Evolutionary conservation across 225 moss, liverwort and hornwort genomes (phyloP).

Genomic region (Physcomitrium patens): DNA sequence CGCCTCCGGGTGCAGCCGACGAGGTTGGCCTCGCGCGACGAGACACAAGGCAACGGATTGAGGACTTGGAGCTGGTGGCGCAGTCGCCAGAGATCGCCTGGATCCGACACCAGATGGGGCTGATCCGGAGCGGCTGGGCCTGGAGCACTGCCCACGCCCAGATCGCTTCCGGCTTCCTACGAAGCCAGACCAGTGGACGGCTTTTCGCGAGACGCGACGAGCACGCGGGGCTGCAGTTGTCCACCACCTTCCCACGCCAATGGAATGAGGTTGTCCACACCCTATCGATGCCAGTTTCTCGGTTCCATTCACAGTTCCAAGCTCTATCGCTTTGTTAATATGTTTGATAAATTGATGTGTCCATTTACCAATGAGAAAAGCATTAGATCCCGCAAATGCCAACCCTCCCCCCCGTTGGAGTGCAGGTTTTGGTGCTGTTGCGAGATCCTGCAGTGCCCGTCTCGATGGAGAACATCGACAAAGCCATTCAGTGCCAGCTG

Average conservation of each 20-base stretch:
- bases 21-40: neutral
- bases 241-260: slow-evolving; percentile 59
- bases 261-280: slow-evolving; percentile 55
- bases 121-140: slow-evolving; percentile 59
- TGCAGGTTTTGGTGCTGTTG: slow-evolving; percentile 63
- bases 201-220: slow-evolving; percentile 66
- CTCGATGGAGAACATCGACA: slow-evolving; percentile 55
- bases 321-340: too few relatives aligned
- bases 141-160: slow-evolving; percentile 66
- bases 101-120: slow-evolving; percentile 65
- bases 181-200: slow-evolving; percentile 61
- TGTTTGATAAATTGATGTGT: too few relatives aligned
- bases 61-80: slow-evolving; percentile 48
- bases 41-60: slow-evolving; percentile 31
- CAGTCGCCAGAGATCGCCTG: slow-evolving; percentile 63
- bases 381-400: too few relatives aligned
- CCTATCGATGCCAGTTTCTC: too few relatives aligned
- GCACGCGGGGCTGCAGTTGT: slow-evolving; percentile 53
- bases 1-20: neutral
- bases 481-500: slow-evolving; percentile 59
- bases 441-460: slow-evolving; percentile 51
- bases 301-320: too few relatives aligned
- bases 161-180: slow-evolving; percentile 59
- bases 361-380: too few relatives aligned
- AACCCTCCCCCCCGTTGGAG: too few relatives aligned